Percentiles rank a stretch among this genome's conserved stretches.
Conservation (phyloP, 2,329 filamentous ascomycete genomes). For the Shiraia sp. region DNA sequence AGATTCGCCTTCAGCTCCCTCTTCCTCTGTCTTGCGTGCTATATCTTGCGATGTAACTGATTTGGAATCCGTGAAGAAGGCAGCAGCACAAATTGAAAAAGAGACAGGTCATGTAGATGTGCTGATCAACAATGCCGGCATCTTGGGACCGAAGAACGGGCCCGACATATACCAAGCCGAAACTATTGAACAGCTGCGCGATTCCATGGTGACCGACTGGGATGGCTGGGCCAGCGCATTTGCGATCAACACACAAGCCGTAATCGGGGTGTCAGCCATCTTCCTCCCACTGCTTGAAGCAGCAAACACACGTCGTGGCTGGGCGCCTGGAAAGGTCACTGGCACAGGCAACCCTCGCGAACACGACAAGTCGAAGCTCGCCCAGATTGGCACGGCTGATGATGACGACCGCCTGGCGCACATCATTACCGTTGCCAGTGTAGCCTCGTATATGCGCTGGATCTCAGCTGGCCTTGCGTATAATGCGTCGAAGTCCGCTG, state of each 20-base stretch:
- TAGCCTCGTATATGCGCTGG: slow-evolving; percentile 46
- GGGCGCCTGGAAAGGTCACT: slow-evolving; percentile 37
- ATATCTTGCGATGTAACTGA: slow-evolving; percentile 51
- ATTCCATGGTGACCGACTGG: slow-evolving; percentile 43
- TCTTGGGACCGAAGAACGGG: slow-evolving; percentile 50
- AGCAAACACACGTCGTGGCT: slow-evolving; percentile 50
- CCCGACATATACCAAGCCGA: slow-evolving; percentile 48
- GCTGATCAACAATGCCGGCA: slow-evolving; percentile 58
- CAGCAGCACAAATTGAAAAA: slow-evolving; percentile 47
- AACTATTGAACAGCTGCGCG: slow-evolving; percentile 49
- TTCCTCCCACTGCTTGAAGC: slow-evolving; percentile 52
- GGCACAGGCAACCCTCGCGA: slow-evolving; percentile 28
- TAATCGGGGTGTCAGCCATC: slow-evolving; percentile 49
- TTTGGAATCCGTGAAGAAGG: slow-evolving; percentile 46
- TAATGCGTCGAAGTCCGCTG: slow-evolving; percentile 50
- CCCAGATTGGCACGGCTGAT: slow-evolving; percentile 21
- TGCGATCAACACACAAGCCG: slow-evolving; percentile 51
- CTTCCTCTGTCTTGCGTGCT: slow-evolving; percentile 38
- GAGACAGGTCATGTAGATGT: slow-evolving; percentile 56
- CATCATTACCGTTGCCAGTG: slow-evolving; percentile 51
- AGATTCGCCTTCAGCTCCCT: slow-evolving; percentile 32
- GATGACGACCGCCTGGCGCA: slow-evolving; percentile 49
- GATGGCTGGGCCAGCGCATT: slow-evolving; percentile 43
- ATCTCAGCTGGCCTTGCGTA: slow-evolving; percentile 47
- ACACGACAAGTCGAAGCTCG: slow-evolving; percentile 25